Base-by-base conservation (phyloP, 495 filamentous ascomycete genomes). In the Podospora bellae-mahoneyi region DNA sequence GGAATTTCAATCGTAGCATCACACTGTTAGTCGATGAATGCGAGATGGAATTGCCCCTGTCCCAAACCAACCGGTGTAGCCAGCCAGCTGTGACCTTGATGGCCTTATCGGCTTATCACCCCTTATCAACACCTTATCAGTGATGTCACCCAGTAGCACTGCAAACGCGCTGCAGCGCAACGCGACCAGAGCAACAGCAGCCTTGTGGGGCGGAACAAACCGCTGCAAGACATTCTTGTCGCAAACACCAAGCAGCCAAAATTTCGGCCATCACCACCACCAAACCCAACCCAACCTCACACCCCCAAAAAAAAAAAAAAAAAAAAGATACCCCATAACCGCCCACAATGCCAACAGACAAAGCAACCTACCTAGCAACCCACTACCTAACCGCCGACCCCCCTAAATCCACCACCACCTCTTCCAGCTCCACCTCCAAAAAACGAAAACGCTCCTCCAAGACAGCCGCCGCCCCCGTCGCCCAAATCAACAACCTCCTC, bases 281-380 rank as follows among this genome's bases (percentile, higher is more conserved):
- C 55, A 62, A 57, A 13, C 65, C 20, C 54, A 30, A 60, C 15
- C 19, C n/a, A n/a, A n/a, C n/a, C 0, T 18, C 57, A 9, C 20
- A 44, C 56, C 48, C 44, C 62, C 20, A 20, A 20, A 64, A 48
- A 27, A 60, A 19, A 56, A 28, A 27, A n/a, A n/a, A n/a, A n/a
- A n/a, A n/a, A n/a, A n/a, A n/a, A n/a, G n/a, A n/a, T n/a, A n/a
- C n/a, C 16, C 66, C 48, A 28, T 34, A 7, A 30, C 5, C n/a
- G 15, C 26, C 67, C 60, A 73, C 18, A 7, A 87, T 87, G 85
- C 82, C 85, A 58, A 86, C 89, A 65, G 82, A 84, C 72, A 86
- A 97, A 71, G 89, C 93, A 30, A 87, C 88, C 78, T 99, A 98
- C 78, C 89, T 99, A 62, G 94, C 95, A 64, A 90, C 93, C 71